Evolutionary conservation across 495 filamentous ascomycete species (phyloP), one percentile per base, ranked within the genome.

Genomic region (Viridothelium virens): DNA sequence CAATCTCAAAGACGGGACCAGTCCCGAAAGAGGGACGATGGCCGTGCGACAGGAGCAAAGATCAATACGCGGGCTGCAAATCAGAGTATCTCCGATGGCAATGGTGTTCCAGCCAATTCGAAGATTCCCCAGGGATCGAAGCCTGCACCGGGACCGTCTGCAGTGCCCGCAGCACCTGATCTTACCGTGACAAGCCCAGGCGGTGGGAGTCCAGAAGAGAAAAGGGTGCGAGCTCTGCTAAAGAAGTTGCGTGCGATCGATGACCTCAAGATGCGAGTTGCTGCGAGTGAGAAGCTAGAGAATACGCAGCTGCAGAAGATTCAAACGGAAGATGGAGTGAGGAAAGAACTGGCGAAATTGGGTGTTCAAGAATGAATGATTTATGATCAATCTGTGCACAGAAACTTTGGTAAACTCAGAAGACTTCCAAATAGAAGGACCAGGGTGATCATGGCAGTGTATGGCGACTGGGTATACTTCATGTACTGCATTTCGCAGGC

Each of bases 261-360:
- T 70, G 94, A 98, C 74, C 79, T 98, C 65, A 96, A 97, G 82
- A 94, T 96, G 91, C 85, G 94, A 63, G 85, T 90, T 68, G 94
- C 93, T 2, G 86, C 86, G 44, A 95, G 94, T 11, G 94, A 98
- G 83, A 97, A 96, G 80, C 75, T 98, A 65, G 94, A 98, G 77
- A 92, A 96, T 74, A 98, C 94, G 61, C 94, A 98, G 80, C 85
- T 97, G 81, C 95, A 94, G 84, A 98, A 98, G 83, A 98, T 98
- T 68, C 83, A 85, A 31, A 98, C 92, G 3, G 95, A 97, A 80
- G 81, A 85, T 39, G 74, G 80, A 7, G 91, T 98, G 39, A 82
- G 90, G 65, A 89, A 86, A 76, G 94, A 98, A 77, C 76, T 98
- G 62, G 84, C 87, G 39, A 77, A 72, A n/a, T 71, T 89, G 65